Conservation (phyloP, 495 filamentous ascomycete genomes). For the Xylaria bambusicola region DNA sequence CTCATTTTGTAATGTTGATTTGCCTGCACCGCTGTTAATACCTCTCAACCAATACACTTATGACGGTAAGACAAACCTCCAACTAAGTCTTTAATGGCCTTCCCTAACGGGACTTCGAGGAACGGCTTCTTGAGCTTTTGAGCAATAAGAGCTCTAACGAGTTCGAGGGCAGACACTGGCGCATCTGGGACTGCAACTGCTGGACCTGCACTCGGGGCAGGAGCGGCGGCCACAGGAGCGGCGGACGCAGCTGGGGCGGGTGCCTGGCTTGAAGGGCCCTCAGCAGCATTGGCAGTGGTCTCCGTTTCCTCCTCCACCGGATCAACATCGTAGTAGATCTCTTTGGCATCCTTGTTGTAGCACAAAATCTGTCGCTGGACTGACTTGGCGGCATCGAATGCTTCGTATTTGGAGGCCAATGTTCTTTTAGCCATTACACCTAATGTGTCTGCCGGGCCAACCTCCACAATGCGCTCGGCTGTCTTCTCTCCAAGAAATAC, state of each 20-base stretch:
- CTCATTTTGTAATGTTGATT: conserved; percentile 97
- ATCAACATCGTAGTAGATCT: conserved; percentile 99
- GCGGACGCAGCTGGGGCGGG: conserved; percentile 55
- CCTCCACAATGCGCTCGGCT: conserved; percentile 95
- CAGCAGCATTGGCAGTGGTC: conserved; percentile 50
- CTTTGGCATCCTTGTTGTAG: conserved; percentile 99
- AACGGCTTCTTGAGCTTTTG: conserved; percentile 97
- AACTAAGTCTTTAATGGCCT: conserved; percentile 98
- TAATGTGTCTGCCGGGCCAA: conserved; percentile 96
- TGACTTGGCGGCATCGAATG: conserved; percentile 94
- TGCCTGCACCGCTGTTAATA: conserved; percentile 57
- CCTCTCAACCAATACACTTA: not conserved
- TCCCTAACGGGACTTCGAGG: conserved; percentile 85
- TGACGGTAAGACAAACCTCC: conserved; percentile 67
- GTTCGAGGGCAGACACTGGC: conserved; percentile 83
- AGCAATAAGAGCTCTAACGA: conserved; percentile 88
- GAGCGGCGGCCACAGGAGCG: conserved; percentile 55
- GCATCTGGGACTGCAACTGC: conserved; percentile 83
- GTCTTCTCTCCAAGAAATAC: conserved; percentile 94
- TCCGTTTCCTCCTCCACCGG: conserved; percentile 88
- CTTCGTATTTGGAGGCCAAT: conserved; percentile 96
- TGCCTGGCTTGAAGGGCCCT: conserved; percentile 42
- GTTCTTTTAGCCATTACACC: conserved; percentile 98
- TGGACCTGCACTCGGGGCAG: conserved; percentile 78
- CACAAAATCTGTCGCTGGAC: conserved; percentile 96